A percentile compares a stretch with the other conserved stretches of the same genome.
These are phyloP conservation scores for Catharanthus roseus DNA, from an alignment of 257 asterid genomes.

Conservation along the genomic window DNA sequence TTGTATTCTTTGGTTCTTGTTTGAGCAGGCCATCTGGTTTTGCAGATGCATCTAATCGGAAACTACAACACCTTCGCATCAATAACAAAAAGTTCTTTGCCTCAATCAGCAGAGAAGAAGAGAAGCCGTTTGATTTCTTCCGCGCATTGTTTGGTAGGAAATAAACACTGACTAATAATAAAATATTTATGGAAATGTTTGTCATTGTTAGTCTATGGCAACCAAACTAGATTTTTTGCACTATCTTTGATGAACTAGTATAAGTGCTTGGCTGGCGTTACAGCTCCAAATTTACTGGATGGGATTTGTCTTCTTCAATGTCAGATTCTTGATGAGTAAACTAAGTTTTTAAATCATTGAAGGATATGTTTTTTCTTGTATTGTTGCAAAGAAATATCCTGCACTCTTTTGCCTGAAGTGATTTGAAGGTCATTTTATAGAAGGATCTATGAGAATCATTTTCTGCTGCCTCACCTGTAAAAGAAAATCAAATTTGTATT, in stretches of 20 bases:
- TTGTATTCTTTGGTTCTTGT: conserved; percentile 13
- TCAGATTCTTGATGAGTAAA: not conserved
- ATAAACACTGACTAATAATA: not conserved
- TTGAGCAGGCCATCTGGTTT: conserved; percentile 26
- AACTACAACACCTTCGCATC: conserved; percentile 44
- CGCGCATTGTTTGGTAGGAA: conserved; percentile 61
- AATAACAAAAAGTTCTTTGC: conserved; percentile 52
- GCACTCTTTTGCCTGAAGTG: not conserved
- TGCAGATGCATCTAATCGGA: conserved; percentile 61
- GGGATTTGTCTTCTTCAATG: not conserved
- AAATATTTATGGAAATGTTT: conserved; percentile 3
- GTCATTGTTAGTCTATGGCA: not conserved
- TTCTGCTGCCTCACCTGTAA: not conserved
- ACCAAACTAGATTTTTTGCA: not conserved
- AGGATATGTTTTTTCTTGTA: not conserved
- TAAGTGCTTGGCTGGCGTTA: not conserved
- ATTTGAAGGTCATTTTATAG: not conserved
- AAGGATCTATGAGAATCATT: not conserved
- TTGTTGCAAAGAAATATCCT: not conserved
- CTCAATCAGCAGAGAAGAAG: conserved; percentile 47
- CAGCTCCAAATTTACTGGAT: not conserved
- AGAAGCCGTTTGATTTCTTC: conserved; percentile 78
- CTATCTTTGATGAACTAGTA: not conserved
- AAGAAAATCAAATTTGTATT: not conserved
- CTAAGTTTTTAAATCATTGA: not conserved